Evolutionary conservation across 1,284 basidiomycete genomes (phyloP), one percentile per base, ranked within the genome.

Genomic region (Austroboletus niveus): DNA sequence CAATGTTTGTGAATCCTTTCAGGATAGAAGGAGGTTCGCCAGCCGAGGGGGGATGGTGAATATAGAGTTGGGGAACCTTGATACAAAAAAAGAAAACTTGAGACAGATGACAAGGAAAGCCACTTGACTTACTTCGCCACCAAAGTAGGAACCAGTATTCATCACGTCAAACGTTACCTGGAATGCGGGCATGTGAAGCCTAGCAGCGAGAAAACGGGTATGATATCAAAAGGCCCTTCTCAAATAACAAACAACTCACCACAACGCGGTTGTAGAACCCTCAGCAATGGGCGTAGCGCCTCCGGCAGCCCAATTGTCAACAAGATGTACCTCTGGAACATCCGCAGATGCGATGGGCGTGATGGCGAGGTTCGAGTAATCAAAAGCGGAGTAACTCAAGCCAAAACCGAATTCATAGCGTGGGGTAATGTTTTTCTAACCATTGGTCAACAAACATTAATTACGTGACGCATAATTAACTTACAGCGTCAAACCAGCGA

Each of bases 371-470:
- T 76, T 68, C 27, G 75, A 79, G 64, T 89, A 91, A 31, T 78
- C 70, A 69, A 95, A 97, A 0, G 71, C 78, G 34, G 93, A 88
- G 73, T 95, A 96, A 52, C 85, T 89, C 59, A 95, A 69, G 0
- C 69, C 69, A 58, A 75, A 84, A 3, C 86, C 86, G 59, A 88
- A 88, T 47, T 79, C 77, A 57, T 75, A 87, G 20, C 81, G 73
- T 0, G 85, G 84, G 1, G 69, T 69, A 52, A 85, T 82, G 53
- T 75, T 68, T 54, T 68, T 51, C 61, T 72, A 49, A 27, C 2
- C 8, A 27, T 22, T 3, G 50, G 3, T 38, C n/a, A 38, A 51
- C 48, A 3, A 39, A 22, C 7, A 8, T 29, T 32, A 11, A 14
- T 1, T 8, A 12, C 46, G 14, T 24, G 5, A 2, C 6, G 2